Evolutionary conservation across 2,329 filamentous ascomycete species (phyloP).

Genomic region (Aspergillus japonicus): DNA sequence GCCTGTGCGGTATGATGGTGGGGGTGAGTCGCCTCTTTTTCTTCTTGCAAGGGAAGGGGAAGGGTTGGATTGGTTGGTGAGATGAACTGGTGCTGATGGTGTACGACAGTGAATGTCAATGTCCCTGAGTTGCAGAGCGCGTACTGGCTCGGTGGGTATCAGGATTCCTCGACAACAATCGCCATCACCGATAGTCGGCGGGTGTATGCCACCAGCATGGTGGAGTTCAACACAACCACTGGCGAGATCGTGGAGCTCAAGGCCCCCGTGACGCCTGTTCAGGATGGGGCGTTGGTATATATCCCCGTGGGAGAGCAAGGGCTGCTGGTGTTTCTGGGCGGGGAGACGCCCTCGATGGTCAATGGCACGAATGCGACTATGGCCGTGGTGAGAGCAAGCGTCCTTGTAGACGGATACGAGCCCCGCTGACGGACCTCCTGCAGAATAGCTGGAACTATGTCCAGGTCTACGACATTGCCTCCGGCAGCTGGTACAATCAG

Average conservation of each 20-base stretch:
- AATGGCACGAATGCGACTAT: slow-evolving; percentile 14
- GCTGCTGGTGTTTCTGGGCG: slow-evolving; percentile 17
- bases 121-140: slow-evolving; percentile 12
- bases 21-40: slow-evolving; percentile 1
- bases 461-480: slow-evolving; percentile 17
- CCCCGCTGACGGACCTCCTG: background rate
- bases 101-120: slow-evolving; percentile 6
- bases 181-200: slow-evolving; percentile 14
- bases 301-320: slow-evolving; percentile 11
- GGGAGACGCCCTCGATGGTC: slow-evolving; percentile 16
- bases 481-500: slow-evolving; percentile 19
- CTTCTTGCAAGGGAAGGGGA: background rate
- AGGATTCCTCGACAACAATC: slow-evolving; percentile 10
- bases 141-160: slow-evolving; percentile 17
- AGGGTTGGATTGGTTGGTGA: background rate
- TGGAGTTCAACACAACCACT: slow-evolving; percentile 18
- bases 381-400: slow-evolving; percentile 5
- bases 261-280: slow-evolving; percentile 11
- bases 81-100: background rate
- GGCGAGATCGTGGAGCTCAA: slow-evolving; percentile 7
- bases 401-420: no score
- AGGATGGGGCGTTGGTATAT: slow-evolving; percentile 15
- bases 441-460: slow-evolving; percentile 17
- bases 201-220: slow-evolving; percentile 10
- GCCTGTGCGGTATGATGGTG: slow-evolving; percentile 10